Evolutionary conservation across 352 stramenopile genomes (phyloP).

Genomic region (Pythium myriotylum): DNA sequence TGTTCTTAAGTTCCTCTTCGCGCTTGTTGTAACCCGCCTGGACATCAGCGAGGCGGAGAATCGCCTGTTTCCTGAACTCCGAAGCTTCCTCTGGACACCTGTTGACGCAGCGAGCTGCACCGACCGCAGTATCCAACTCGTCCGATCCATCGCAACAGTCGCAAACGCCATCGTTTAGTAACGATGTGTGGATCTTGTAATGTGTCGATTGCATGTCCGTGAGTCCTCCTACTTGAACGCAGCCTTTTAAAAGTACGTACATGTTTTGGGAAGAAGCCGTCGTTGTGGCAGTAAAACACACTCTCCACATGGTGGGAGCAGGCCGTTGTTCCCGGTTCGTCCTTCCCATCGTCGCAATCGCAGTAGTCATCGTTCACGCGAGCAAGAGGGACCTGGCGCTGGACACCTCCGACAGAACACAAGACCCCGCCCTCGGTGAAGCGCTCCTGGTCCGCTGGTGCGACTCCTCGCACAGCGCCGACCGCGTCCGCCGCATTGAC

Average conservation of each 20-base stretch:
- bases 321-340: conserved; percentile 88
- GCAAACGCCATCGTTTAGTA: conserved; percentile 94
- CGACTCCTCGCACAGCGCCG: conserved; percentile 43
- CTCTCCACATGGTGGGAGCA: conserved; percentile 63
- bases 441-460: conserved; percentile 40
- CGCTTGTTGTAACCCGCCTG: conserved; percentile 54
- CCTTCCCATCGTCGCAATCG: conserved; percentile 89
- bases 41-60: conserved; percentile 43
- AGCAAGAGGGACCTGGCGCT: conserved; percentile 33
- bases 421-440: conserved; percentile 21
- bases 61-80: conserved; percentile 38
- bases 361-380: conserved; percentile 94
- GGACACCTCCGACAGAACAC: conserved; percentile 40
- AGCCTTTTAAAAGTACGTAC: conserved; percentile 23
- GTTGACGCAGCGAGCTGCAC: conserved; percentile 36
- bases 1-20: conserved; percentile 36
- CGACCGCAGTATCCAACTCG: conserved; percentile 48
- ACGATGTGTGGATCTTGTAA: conserved; percentile 72
- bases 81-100: conserved; percentile 48
- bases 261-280: conserved; percentile 57
- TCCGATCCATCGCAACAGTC: conserved; percentile 98
- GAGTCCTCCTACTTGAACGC: too few species aligned
- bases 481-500: too few species aligned
- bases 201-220: too few species aligned
- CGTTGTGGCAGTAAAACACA: conserved; percentile 77